Evolutionary conservation across 495 filamentous ascomycete species (phyloP), one percentile per base, ranked within the genome.

Genomic region (Aspergillus sclerotioniger): DNA sequence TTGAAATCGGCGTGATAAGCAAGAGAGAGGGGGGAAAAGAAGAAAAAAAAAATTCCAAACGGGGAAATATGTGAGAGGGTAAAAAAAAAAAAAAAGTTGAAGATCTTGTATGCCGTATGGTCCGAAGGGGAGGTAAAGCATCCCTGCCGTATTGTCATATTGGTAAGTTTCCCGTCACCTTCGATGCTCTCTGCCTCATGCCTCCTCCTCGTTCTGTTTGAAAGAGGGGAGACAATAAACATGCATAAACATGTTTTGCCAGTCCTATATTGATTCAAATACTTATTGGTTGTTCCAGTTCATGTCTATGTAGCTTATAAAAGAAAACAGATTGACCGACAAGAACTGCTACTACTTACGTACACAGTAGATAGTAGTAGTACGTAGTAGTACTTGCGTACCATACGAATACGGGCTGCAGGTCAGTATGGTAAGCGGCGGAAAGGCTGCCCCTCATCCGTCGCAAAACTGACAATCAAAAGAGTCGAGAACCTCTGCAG

Each of bases 1-100:
- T 65, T 65, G 54, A 67, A 64, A 63, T 58, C 44, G 58, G 67
- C 54, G 70, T 67, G 65, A 69, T 73, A 71, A 69, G 66, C 56
- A 63, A 12, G 45, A 60, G 59, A 58, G 56, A 37, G 44, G 39
- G 20, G 54, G 49, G 39, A 1, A 43, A 55, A 53, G 47, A 50
- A 33, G 15, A 52, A 35, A 53, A 25, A 53, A 25, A 59, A 57
- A 61, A 58, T 51, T 39, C 37, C 37, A 50, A 49, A 29, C 15
- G 8, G 28, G 28, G 13, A 50, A 51, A 39, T 43, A 35, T 29
- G 21, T 3, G 25, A 25, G 25, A n/a, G n/a, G n/a, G n/a, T n/a
- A 20, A 60, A 29, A 41, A 25, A 53, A 58, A 68, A 33, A 47
- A 44, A 56, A 56, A 68, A 75, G 70, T 68, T 67, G 62, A 52